phyloP scores from a whole-genome alignment of 495 filamentous ascomycete genomes.

The Chaetomium fimeti region DNA sequence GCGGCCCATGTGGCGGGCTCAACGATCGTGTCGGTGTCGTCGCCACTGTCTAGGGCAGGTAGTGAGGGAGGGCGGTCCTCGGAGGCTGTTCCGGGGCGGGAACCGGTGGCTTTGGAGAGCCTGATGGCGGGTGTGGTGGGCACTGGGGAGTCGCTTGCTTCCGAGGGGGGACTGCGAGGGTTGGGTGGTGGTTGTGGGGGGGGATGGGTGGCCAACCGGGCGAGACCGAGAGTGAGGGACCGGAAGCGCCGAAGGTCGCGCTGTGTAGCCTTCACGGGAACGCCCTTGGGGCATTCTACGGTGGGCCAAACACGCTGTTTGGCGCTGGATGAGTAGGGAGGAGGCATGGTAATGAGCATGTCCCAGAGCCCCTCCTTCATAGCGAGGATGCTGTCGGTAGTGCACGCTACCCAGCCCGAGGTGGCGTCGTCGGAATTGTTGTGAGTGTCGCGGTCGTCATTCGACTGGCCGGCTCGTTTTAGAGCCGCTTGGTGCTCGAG shows the following conservation, averaged over 20 bases:
- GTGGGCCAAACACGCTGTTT: conserved; percentile 69
- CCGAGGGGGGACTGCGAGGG: conserved; percentile 26
- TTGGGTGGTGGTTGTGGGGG: conserved; percentile 24
- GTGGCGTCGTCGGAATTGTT: conserved; percentile 47
- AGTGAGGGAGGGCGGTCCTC: conserved; percentile 7
- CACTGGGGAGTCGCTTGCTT: conserved; percentile 26
- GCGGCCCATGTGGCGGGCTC: conserved; percentile 87
- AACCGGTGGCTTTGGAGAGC: conserved; percentile 24
- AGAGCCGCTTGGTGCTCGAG: conserved; percentile 50
- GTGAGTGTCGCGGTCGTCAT: conserved; percentile 25
- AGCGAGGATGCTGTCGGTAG: conserved; percentile 85
- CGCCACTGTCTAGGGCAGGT: conserved; percentile 24
- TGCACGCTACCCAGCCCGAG: conserved; percentile 86
- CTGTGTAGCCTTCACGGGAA: conserved; percentile 79
- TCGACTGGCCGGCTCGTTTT: conserved; percentile 30
- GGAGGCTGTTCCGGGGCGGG: conserved; percentile 31
- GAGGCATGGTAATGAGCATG: conserved; percentile 76
- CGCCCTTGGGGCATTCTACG: conserved; percentile 61
- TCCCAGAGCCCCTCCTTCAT: conserved; percentile 87
- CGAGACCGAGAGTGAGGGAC: conserved; percentile 65
- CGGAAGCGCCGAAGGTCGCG: conserved; percentile 80
- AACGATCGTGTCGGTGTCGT: conserved; percentile 56
- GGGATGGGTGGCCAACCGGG: conserved; percentile 46
- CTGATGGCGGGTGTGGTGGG: conserved; percentile 28
- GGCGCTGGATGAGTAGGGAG: conserved; percentile 51